Base-by-base conservation (phyloP, 768 basidiomycete species). In the Phlegmacium glaucopus region DNA sequence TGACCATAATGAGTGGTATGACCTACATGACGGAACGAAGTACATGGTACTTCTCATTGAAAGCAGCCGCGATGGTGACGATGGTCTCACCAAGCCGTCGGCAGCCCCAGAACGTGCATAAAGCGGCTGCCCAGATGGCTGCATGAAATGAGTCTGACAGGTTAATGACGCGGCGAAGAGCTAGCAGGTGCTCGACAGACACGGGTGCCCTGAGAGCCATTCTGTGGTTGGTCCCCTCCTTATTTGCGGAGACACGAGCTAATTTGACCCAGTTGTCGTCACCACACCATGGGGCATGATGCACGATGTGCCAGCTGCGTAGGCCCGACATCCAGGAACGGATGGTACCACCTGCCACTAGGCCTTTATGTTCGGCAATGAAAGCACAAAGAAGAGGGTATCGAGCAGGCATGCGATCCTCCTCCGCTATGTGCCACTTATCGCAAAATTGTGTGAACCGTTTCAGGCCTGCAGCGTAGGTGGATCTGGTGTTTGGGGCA, bases 361-460 rank as follows among this genome's bases (percentile, higher is more conserved):
- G 30, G 30, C 30, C 30, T 13, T 32, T 32, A 32, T 32, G 30
- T 32, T 32, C 30, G 30, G 30, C 30, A 8, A 32, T 13, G 30
- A 32, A 32, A 32, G 30, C 30, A 32, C 30, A 32, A 32, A n/a
- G n/a, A n/a, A n/a, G n/a, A n/a, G n/a, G n/a, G n/a, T n/a, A n/a
- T n/a, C n/a, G n/a, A n/a, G n/a, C n/a, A n/a, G n/a, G n/a, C n/a
- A n/a, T n/a, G n/a, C n/a, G n/a, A n/a, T n/a, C n/a, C n/a, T n/a
- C n/a, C n/a, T n/a, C n/a, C n/a, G n/a, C n/a, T n/a, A n/a, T n/a
- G n/a, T n/a, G n/a, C n/a, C n/a, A n/a, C n/a, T n/a, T n/a, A n/a
- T n/a, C n/a, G n/a, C n/a, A 72, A 44, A 67, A 72, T 37, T 72
- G 63, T 0, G 56, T 66, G 54, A 69, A 71, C 0, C 59, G 51